A percentile compares a stretch with the other conserved stretches of the same genome.
These are phyloP conservation scores for Stagonosporopsis vannaccii DNA, from an alignment of 2,329 filamentous ascomycete genomes.

Conservation along the genomic window DNA sequence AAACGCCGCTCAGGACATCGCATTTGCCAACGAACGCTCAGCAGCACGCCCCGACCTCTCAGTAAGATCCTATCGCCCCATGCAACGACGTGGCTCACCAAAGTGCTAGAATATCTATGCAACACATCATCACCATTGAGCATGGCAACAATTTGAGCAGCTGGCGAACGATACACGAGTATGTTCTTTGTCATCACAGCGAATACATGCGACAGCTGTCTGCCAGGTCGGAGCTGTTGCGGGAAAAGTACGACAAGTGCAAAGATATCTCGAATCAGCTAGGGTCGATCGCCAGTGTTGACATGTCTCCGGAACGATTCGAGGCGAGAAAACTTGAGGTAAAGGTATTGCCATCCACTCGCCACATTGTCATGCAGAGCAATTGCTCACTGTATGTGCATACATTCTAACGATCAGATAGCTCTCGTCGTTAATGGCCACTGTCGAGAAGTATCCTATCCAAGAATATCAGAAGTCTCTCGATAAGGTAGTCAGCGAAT, in stretches of 20 bases:
- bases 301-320: neutral
- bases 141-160: conserved; percentile 18
- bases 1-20: neutral
- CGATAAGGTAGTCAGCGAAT: conserved; percentile 1
- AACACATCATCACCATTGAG: conserved; percentile 23
- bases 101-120: conserved; percentile 14
- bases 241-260: conserved; percentile 1
- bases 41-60: neutral
- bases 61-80: neutral
- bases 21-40: neutral
- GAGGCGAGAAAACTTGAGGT: neutral
- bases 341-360: neutral
- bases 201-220: neutral
- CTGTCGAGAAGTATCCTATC: neutral
- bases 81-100: neutral
- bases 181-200: conserved; percentile 25
- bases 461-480: neutral
- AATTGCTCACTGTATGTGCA: neutral
- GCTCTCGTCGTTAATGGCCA: neutral
- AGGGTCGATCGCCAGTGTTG: neutral
- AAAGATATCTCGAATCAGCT: neutral
- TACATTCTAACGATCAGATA: neutral
- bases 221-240: conserved; percentile 4
- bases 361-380: neutral
- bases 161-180: conserved; percentile 18